These are phyloP conservation scores for Flaveria bidentis DNA, from an alignment of 129 eudicot species.

Conservation along the genomic window DNA sequence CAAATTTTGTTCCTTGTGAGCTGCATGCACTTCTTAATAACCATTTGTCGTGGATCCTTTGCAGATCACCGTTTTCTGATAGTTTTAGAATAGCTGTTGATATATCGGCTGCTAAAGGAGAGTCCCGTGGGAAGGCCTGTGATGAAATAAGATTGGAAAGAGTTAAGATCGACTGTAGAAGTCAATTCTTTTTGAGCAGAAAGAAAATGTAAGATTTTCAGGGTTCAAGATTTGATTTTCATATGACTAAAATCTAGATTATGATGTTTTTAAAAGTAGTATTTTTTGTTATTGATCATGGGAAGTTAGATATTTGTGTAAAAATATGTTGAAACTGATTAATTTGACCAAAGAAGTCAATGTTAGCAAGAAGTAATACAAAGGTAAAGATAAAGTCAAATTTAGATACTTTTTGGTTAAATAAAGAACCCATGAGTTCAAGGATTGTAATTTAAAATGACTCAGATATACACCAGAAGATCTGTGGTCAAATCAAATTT, in stretches of 20 bases:
- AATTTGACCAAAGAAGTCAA: background rate
- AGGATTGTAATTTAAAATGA: background rate
- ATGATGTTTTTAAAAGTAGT: background rate
- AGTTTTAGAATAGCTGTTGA: conserved; percentile 78
- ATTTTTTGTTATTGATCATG: background rate
- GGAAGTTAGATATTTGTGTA: background rate
- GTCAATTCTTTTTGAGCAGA: background rate
- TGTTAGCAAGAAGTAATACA: background rate
- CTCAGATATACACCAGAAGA: background rate
- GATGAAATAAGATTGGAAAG: background rate
- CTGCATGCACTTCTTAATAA: conserved; percentile 66
- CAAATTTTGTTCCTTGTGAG: conserved; percentile 49
- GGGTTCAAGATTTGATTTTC: background rate
- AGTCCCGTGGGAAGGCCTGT: conserved; percentile 83
- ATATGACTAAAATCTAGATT: background rate
- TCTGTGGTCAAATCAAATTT: background rate
- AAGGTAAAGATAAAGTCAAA: background rate
- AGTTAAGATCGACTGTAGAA: conserved; percentile 6
- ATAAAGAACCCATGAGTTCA: background rate
- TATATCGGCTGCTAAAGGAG: conserved; percentile 74
- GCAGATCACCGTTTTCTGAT: conserved; percentile 78
- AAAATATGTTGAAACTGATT: background rate
- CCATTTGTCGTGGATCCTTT: conserved; percentile 86
- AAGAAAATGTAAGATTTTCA: background rate
- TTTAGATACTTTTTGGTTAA: background rate